Evolutionary conservation across 345 rosid species (phyloP).

Genomic region (Erucastrum elatum): DNA sequence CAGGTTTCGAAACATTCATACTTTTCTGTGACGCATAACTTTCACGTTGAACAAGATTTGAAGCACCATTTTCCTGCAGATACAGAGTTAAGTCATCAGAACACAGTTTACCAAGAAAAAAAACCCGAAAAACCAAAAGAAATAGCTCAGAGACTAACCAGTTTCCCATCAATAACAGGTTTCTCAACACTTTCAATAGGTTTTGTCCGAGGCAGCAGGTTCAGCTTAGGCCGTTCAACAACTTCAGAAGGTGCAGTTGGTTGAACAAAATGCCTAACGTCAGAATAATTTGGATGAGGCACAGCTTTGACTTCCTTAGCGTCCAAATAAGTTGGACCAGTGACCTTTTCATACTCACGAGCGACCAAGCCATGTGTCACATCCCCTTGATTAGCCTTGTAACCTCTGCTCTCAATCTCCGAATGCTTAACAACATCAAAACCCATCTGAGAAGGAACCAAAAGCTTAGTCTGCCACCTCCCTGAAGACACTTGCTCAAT

Average conservation of each 20-base stretch:
- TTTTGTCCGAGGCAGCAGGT: conserved; percentile 64
- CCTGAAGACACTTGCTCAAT: conserved; percentile 75
- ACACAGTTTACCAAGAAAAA: conserved; percentile 7
- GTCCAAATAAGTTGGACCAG: conserved; percentile 40
- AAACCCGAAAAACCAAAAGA: conserved; percentile 16
- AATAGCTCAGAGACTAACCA: conserved; percentile 39
- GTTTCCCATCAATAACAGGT: conserved; percentile 42
- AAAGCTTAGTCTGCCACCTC: conserved; percentile 69
- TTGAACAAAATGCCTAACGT: conserved; percentile 45
- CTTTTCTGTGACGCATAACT: conserved; percentile 34
- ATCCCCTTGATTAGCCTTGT: conserved; percentile 35
- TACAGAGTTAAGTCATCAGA: conserved; percentile 10
- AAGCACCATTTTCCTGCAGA: conserved; percentile 37
- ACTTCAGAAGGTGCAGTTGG: conserved; percentile 46
- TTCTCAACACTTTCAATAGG: conserved; percentile 55
- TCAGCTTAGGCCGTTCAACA: conserved; percentile 65
- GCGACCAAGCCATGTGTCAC: conserved; percentile 35
- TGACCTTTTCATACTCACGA: conserved; percentile 43
- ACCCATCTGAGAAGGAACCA: conserved; percentile 44
- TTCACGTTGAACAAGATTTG: conserved; percentile 41
- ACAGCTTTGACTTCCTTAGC: conserved; percentile 46
- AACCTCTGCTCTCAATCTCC: conserved; percentile 44
- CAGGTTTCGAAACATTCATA: conserved; percentile 42
- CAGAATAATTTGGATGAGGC: conserved; percentile 41
- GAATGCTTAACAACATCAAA: conserved; percentile 47